Evolutionary conservation across 2,329 filamentous ascomycete species (phyloP).

Genomic region (Colletotrichum incanum): DNA sequence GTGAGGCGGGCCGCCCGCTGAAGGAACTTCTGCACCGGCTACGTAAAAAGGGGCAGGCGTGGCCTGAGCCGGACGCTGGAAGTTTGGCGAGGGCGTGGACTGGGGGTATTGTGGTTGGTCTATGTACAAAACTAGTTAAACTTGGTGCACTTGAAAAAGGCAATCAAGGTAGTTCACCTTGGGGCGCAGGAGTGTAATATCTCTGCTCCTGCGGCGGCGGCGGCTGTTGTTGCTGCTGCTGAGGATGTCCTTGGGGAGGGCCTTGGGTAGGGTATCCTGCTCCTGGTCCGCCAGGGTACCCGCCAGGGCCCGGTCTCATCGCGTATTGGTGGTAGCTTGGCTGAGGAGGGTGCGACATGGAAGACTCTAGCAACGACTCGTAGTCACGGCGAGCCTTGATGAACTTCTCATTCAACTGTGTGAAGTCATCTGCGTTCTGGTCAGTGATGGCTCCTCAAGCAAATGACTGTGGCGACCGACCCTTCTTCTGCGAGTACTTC

Average conservation of each 20-base stretch:
- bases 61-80: constrained; percentile 67
- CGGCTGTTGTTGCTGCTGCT: constrained; percentile 40
- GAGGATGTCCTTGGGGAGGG: constrained; percentile 53
- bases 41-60: constrained; percentile 77
- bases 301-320: constrained; percentile 66
- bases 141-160: constrained; percentile 33
- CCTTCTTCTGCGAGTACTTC: constrained; percentile 99
- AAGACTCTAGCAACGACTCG: constrained; percentile 93
- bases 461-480: constrained; percentile 58
- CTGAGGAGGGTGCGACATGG: constrained; percentile 94
- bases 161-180: constrained; percentile 56
- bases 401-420: constrained; percentile 98
- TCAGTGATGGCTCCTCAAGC: not conserved
- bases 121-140: constrained; percentile 51
- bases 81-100: constrained; percentile 67
- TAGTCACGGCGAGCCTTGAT: constrained; percentile 99
- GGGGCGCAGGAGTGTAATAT: constrained; percentile 77
- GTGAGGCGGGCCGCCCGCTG: constrained; percentile 52
- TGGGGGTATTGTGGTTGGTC: constrained; percentile 64
- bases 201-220: constrained; percentile 57
- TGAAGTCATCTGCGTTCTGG: constrained; percentile 85
- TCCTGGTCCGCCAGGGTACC: constrained; percentile 56
- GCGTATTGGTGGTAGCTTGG: constrained; percentile 81
- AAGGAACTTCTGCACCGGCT: constrained; percentile 70
- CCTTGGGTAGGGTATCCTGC: constrained; percentile 59